Conservation (phyloP, 768 basidiomycete genomes). For the Leccinellum luteum region DNA sequence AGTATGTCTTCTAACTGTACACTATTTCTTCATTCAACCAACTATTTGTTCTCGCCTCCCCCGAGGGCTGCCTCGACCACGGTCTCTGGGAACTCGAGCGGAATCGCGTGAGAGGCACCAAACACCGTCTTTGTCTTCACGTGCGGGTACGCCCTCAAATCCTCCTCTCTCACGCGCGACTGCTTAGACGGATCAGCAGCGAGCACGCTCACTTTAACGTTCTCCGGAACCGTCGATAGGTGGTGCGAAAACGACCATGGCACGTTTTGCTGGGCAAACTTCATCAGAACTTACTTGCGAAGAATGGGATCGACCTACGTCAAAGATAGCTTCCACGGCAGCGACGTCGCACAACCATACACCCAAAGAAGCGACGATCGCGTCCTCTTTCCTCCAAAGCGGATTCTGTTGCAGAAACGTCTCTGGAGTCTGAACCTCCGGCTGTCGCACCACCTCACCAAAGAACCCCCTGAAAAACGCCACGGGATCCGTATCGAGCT, state of each 20-base stretch:
- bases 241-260: constrained; percentile 22
- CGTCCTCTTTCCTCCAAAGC: constrained; percentile 3
- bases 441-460: rapidly evolving
- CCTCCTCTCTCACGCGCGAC: not conserved
- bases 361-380: not conserved
- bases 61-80: constrained; percentile 14
- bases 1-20: too few relatives aligned
- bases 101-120: constrained; percentile 16
- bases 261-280: constrained; percentile 15
- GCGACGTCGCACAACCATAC: constrained; percentile 5
- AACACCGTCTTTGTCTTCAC: constrained; percentile 2
- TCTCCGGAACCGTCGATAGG: constrained; percentile 1
- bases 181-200: constrained; percentile 11
- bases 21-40: too few relatives aligned
- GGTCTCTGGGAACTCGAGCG: constrained; percentile 10
- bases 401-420: not conserved
- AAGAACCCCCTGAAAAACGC: not conserved
- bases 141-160: constrained; percentile 4
- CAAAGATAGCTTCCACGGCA: constrained; percentile 5
- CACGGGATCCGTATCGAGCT: not conserved
- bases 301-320: constrained; percentile 4
- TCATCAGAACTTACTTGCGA: not conserved
- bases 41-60: not conserved
- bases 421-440: not conserved
- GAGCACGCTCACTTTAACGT: constrained; percentile 11